Evolutionary conservation across 202 grass and related monocot genomes (phyloP), one percentile per base, ranked within the genome.

Genomic region (Carex arenaria): DNA sequence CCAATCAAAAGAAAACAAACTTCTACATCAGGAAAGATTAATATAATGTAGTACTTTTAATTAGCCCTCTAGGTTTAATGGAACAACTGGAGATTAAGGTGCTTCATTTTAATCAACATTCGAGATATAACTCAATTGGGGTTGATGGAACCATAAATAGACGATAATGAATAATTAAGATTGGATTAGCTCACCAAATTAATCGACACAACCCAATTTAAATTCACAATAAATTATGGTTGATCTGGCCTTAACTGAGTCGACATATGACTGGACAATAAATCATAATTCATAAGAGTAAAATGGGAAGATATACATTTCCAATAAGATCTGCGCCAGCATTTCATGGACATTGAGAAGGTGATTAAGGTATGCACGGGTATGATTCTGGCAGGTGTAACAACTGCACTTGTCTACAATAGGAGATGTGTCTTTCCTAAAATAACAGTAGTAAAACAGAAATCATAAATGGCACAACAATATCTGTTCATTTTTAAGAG

Each of bases 321-420:
- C 95, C 61, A 98, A 88, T 83, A 98, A 87, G 87, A 98, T 98
- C 72, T 94, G 92, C 64, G 90, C 92, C 87, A 98, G 73, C 95
- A 98, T 98, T 85, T 94, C 95, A 60, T 98, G 95, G 55, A 94
- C 92, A 26, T 94, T 98, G 15, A 98, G 89, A 78, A 98, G 82
- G 86, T 93, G 95, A 87, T 98, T 98, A 26, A 98, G 85, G 87
- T 98, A 98, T 79, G 92, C 95, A 20, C 90, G 87, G 32, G 95
- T 98, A 66, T 98, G 95, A 72, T 98, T 98, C 73, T 89, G 87
- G 86, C 95, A 98, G 15, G 95, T 98, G 87, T 94, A 94, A 83
- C 95, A 98, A 36, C 54, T 83, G 85, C 95, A 98, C 51, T 87
- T 85, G 67, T 91, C 86, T 30, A 94, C 82, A 62, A 98, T 87